Evolutionary conservation across 352 stramenopile genomes (phyloP), one percentile per base, ranked within the genome.

Genomic region (Pythium insidiosum): DNA sequence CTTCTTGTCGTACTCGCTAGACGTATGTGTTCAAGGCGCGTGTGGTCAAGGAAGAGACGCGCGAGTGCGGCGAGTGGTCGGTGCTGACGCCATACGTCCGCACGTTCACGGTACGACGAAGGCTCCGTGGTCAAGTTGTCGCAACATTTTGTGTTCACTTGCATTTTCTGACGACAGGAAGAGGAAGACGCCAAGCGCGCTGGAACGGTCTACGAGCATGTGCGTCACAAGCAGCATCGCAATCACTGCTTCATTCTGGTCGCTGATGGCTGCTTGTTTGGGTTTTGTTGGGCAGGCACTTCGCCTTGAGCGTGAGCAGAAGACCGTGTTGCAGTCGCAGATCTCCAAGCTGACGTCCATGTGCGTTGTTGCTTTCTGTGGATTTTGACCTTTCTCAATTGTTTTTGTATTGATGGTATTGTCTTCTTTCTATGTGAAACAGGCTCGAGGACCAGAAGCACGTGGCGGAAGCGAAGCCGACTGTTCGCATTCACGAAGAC

Each of bases 161-260:
- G 3, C n/a, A 62, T 54, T n/a, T n/a, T n/a, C n/a, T n/a, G n/a
- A n/a, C n/a, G n/a, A n/a, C n/a, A n/a, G n/a, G 80, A 93, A 45
- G 80, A 93, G 41, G 76, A 93, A 43, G 80, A 93, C 34, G 79
- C 78, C 36, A 93, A 93, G 64, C 80, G 80, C 23, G 78, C 77
- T 6, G 78, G 80, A 30, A 93, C 80, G 10, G 77, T 85, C 35
- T 93, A 87, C 59, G 80, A 93, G 53, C 80, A 93, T 51, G 71
- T 81, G 68, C 24, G 58, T 56, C 7, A 6, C 12, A 33, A 42
- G 2, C 15, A 10, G 30, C 3, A 15, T 26, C 20, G 13, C 4
- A 19, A 23, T 41, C 10, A 9, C 4, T 21, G 24, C 19, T 10
- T 38, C 23, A 23, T 40, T 25, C 22, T 29, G 30, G 16, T 18